Percentiles rank a stretch among this genome's conserved stretches.
phyloP scores from a whole-genome alignment of 306 rosid genomes.

The Fragaria nilgerrensis region DNA sequence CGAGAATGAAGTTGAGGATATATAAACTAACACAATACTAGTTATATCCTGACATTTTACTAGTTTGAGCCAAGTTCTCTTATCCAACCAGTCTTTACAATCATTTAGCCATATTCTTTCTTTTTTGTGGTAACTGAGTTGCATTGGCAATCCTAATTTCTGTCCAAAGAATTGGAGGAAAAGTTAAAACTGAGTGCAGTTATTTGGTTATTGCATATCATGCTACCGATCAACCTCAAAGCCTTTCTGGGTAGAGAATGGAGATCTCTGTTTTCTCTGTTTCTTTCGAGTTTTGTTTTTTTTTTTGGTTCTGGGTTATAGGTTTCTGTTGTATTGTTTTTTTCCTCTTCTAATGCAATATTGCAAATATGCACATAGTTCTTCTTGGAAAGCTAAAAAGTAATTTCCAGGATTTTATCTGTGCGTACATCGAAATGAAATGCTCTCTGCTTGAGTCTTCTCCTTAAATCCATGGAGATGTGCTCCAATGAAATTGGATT shows the following conservation, averaged over 20 bases:
- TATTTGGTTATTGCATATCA: neutral
- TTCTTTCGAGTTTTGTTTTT: too few relatives aligned
- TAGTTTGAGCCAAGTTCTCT: neutral
- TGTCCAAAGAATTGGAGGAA: neutral
- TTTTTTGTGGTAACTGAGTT: neutral
- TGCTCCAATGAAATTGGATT: conserved; percentile 86
- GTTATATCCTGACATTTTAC: neutral
- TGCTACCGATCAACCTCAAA: too few relatives aligned
- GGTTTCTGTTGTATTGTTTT: neutral
- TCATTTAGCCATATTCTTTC: neutral
- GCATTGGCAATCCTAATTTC: neutral
- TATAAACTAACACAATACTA: neutral
- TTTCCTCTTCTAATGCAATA: neutral
- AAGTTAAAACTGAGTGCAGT: neutral
- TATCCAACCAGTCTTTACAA: neutral
- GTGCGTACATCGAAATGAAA: conserved; percentile 51
- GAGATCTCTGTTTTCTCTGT: too few relatives aligned
- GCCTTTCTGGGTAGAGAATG: too few relatives aligned
- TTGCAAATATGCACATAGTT: conserved; percentile 42
- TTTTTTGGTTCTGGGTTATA: too few relatives aligned
- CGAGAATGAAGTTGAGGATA: neutral
- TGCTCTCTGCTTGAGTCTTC: conserved; percentile 92
- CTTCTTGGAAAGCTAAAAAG: conserved; percentile 53
- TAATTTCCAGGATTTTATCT: conserved; percentile 67
- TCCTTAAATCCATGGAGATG: conserved; percentile 45